These are phyloP conservation scores for Monosporascus sp. DNA, from an alignment of 2,329 filamentous ascomycete species.

Conservation along the genomic window DNA sequence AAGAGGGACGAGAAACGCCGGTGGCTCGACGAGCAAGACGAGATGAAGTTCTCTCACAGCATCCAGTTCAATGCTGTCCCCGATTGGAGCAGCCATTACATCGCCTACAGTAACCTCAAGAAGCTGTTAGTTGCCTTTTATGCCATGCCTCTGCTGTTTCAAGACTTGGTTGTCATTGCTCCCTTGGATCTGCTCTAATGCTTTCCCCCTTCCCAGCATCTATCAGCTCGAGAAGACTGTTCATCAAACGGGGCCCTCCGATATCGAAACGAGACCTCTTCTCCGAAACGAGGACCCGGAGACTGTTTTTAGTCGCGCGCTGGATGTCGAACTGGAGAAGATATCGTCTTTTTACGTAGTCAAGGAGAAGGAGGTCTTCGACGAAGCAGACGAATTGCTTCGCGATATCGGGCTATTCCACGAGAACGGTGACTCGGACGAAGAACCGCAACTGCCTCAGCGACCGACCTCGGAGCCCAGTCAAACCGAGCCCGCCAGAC, in stretches of 20 bases:
- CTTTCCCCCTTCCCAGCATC: constrained; percentile 54
- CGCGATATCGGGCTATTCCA: constrained; percentile 68
- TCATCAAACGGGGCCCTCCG: constrained; percentile 57
- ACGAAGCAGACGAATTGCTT: constrained; percentile 73
- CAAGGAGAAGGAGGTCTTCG: constrained; percentile 83
- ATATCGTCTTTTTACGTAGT: constrained; percentile 84
- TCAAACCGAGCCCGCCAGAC: constrained; percentile 33
- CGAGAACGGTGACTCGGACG: constrained; percentile 45
- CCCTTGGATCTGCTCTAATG: neutral
- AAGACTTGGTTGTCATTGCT: neutral
- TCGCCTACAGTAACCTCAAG: constrained; percentile 97
- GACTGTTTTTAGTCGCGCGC: constrained; percentile 70
- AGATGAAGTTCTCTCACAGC: constrained; percentile 99
- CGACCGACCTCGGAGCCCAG: constrained; percentile 13
- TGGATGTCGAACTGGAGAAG: constrained; percentile 90
- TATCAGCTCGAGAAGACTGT: constrained; percentile 88
- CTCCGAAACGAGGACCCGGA: constrained; percentile 73
- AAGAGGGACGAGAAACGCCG: constrained; percentile 60
- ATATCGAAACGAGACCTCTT: constrained; percentile 81
- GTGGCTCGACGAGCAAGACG: constrained; percentile 68
- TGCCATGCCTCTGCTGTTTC: neutral
- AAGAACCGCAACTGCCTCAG: constrained; percentile 28
- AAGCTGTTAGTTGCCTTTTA: constrained; percentile 66
- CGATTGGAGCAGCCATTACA: constrained; percentile 98
- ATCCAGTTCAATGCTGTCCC: constrained; percentile 99